phyloP scores from a whole-genome alignment of 2,329 filamentous ascomycete genomes.

The Thielaviopsis cerberus region DNA sequence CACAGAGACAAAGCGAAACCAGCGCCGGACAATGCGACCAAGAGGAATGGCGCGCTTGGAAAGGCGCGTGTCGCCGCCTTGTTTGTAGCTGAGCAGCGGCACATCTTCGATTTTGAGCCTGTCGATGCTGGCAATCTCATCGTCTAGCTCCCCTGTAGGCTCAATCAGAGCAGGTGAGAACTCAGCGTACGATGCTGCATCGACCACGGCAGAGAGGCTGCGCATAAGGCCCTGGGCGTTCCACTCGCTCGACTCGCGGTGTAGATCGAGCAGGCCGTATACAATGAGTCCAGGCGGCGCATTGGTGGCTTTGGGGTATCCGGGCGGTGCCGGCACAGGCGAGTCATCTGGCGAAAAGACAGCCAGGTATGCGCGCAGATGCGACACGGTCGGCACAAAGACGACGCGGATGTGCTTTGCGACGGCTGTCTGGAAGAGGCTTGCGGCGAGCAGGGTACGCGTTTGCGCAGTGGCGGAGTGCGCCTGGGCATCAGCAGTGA shows the following conservation, averaged over 20 bases:
- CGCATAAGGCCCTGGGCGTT: conserved; percentile 53
- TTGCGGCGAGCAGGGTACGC: conserved; percentile 34
- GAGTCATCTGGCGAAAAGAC: conserved; percentile 27
- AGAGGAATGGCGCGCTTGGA: conserved; percentile 6
- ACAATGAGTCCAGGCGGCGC: conserved; percentile 33
- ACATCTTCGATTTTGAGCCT: conserved; percentile 3
- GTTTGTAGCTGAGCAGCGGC: conserved; percentile 9
- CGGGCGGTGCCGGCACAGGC: conserved; percentile 21
- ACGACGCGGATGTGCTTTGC: conserved; percentile 50
- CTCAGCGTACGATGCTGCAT: conserved; percentile 31
- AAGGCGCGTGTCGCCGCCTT: conserved; percentile 5
- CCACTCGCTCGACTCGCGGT: conserved; percentile 53
- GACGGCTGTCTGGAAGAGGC: conserved; percentile 49
- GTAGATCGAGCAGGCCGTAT: conserved; percentile 46
- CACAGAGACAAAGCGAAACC: conserved; percentile 1
- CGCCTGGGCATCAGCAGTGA: conserved; percentile 29
- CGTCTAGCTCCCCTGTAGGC: conserved; percentile 15
- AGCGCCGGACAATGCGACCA: not conserved
- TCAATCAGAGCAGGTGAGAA: conserved; percentile 32
- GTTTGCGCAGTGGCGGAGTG: conserved; percentile 12
- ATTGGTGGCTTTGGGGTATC: conserved; percentile 11
- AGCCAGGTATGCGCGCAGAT: conserved; percentile 59
- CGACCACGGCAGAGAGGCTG: conserved; percentile 43
- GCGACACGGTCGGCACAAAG: conserved; percentile 59
- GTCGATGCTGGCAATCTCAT: not conserved